Conservation (phyloP, 345 rosid species). For the Sisymbrium altissimum region DNA sequence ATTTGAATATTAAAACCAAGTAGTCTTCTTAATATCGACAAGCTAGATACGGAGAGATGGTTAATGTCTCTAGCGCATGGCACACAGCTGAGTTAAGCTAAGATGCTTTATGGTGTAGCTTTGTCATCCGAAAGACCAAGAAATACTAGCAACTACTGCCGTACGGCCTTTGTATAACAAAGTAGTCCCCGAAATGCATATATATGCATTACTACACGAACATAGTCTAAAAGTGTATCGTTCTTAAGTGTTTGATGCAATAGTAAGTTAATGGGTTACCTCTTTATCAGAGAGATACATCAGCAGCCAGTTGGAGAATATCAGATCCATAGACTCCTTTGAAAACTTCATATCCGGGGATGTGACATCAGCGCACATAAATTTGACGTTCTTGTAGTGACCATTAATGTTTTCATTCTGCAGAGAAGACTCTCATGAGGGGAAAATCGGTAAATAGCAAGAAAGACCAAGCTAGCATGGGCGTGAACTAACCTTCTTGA, state of each 20-base stretch:
- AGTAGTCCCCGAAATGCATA: too few relatives aligned
- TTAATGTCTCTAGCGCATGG: neutral
- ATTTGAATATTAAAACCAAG: neutral
- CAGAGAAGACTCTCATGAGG: slow-evolving; percentile 18
- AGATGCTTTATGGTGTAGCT: neutral
- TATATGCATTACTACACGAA: too few relatives aligned
- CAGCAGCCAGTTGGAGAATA: slow-evolving; percentile 93
- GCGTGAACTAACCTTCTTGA: slow-evolving; percentile 63
- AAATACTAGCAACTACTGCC: neutral
- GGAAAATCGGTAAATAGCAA: neutral
- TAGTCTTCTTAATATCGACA: too few relatives aligned
- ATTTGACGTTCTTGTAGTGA: slow-evolving; percentile 73
- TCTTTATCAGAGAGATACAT: slow-evolving; percentile 96
- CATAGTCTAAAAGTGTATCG: too few relatives aligned
- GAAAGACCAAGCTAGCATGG: slow-evolving; percentile 7
- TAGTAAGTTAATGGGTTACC: slow-evolving; percentile 38
- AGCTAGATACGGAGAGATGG: neutral
- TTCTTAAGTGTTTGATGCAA: too few relatives aligned
- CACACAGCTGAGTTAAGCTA: neutral
- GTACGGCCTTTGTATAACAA: too few relatives aligned
- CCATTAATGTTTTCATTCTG: slow-evolving; percentile 79
- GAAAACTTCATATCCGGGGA: slow-evolving; percentile 61
- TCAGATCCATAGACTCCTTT: slow-evolving; percentile 67
- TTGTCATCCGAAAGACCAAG: neutral
- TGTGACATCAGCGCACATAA: slow-evolving; percentile 87